These are phyloP conservation scores for Serendipita vermifera DNA, from an alignment of 768 basidiomycete genomes.

Conservation along the genomic window DNA sequence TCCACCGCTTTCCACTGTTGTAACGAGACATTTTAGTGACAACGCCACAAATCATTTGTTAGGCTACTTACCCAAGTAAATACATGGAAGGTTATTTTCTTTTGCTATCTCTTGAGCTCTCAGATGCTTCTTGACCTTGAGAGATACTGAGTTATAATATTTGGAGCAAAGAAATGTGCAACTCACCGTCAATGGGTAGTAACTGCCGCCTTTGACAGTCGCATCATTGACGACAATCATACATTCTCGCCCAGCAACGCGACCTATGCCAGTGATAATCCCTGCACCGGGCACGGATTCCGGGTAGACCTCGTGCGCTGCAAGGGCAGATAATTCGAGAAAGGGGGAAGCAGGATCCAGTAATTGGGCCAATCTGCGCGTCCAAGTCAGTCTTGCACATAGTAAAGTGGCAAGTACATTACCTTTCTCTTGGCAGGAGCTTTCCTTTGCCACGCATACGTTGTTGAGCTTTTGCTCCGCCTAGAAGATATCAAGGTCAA, in stretches of 20 bases:
- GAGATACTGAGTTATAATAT: neutral
- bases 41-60: neutral
- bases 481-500: conserved; percentile 20
- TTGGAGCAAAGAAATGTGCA: neutral
- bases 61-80: conserved; percentile 64
- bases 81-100: conserved; percentile 78
- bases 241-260: conserved; percentile 70
- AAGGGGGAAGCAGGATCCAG: conserved; percentile 83
- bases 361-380: conserved; percentile 52
- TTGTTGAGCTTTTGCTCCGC: conserved; percentile 59
- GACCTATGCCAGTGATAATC: conserved; percentile 73
- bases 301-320: conserved; percentile 77
- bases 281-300: conserved; percentile 71
- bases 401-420: conserved; percentile 17
- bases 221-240: conserved; percentile 90
- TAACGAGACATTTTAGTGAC: conserved; percentile 12
- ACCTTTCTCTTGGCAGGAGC: conserved; percentile 76
- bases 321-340: conserved; percentile 73
- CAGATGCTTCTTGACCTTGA: conserved; percentile 84
- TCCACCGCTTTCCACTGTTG: conserved; percentile 80
- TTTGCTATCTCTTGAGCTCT: conserved; percentile 90
- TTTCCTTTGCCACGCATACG: conserved; percentile 70
- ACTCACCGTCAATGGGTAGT: conserved; percentile 71
- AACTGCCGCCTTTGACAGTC: conserved; percentile 85
- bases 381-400: neutral